These are phyloP conservation scores for Fusarium foetens DNA, from an alignment of 2,329 filamentous ascomycete species.

Conservation along the genomic window DNA sequence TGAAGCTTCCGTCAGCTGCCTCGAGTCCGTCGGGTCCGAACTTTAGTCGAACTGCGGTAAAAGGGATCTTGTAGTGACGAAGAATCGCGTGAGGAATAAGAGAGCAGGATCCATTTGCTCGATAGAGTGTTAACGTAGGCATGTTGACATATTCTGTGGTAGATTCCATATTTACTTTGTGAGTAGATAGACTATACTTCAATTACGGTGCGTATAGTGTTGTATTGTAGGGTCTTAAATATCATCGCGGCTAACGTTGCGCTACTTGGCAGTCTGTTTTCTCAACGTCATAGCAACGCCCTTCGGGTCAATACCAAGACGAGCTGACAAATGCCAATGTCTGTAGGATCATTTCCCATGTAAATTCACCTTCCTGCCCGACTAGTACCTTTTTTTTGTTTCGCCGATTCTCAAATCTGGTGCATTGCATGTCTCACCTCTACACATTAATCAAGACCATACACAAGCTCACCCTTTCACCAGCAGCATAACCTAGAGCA, in stretches of 20 bases:
- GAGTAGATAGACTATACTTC: fast-evolving
- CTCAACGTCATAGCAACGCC: constrained; percentile 6
- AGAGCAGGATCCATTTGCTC: constrained; percentile 45
- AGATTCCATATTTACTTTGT: background rate
- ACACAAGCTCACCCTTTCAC: too few species aligned
- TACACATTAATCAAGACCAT: background rate
- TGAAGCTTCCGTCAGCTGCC: constrained; percentile 48
- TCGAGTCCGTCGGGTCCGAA: constrained; percentile 27
- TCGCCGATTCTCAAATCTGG: background rate
- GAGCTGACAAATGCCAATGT: constrained; percentile 18
- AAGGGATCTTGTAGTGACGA: constrained; percentile 44
- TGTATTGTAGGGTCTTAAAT: background rate
- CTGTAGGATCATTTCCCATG: background rate
- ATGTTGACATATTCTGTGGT: background rate
- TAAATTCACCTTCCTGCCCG: fast-evolving
- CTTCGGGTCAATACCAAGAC: background rate
- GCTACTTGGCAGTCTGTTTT: background rate
- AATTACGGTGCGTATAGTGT: fast-evolving
- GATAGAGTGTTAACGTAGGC: constrained; percentile 46
- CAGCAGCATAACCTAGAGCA: fast-evolving
- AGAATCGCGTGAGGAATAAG: constrained; percentile 47
- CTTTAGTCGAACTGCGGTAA: constrained; percentile 35
- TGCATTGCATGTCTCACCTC: background rate
- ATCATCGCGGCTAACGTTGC: fast-evolving
- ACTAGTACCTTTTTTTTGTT: fast-evolving